phyloP scores from a whole-genome alignment of 768 basidiomycete species.

The Botryobasidium botryosum region DNA sequence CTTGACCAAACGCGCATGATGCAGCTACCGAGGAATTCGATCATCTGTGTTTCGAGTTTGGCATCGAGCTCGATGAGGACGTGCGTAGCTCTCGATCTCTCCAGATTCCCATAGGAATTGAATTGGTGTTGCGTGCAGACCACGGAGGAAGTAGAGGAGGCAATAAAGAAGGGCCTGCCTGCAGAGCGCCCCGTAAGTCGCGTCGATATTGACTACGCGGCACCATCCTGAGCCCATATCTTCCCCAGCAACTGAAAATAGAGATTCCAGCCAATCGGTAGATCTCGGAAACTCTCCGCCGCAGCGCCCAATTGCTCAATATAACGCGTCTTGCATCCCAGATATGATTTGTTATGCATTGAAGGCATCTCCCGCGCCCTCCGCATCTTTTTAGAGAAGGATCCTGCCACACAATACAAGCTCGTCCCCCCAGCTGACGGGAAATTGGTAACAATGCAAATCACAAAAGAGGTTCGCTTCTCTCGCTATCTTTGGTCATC shows the following conservation, averaged over 20 bases:
- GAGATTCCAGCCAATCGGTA: constrained; percentile 97
- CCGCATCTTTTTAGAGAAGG: constrained; percentile 60
- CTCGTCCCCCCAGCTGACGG: constrained; percentile 56
- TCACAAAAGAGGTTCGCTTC: constrained; percentile 47
- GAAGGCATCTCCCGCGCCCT: constrained; percentile 88
- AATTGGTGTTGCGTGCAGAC: constrained; percentile 35
- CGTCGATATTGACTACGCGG: background rate
- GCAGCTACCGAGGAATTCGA: constrained; percentile 90
- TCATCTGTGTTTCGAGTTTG: constrained; percentile 90
- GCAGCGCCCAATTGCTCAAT: too few relatives aligned
- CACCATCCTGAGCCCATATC: constrained; percentile 11
- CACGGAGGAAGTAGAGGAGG: constrained; percentile 69
- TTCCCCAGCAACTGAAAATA: constrained; percentile 81
- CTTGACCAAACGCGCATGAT: constrained; percentile 7
- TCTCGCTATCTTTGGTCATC: constrained; percentile 15
- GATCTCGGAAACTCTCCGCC: too few relatives aligned
- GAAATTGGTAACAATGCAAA: constrained; percentile 49
- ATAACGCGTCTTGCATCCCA: too few relatives aligned
- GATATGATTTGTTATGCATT: constrained; percentile 95
- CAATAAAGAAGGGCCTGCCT: constrained; percentile 67
- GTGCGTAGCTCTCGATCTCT: constrained; percentile 29
- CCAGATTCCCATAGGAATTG: background rate
- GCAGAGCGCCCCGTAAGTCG: constrained; percentile 60
- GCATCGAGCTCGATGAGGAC: constrained; percentile 94
- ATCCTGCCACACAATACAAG: constrained; percentile 51